Percentiles rank a stretch among this genome's conserved stretches.
Evolutionary conservation across 306 rosid species (phyloP).

Genomic region (Gastrolobium villosum): DNA sequence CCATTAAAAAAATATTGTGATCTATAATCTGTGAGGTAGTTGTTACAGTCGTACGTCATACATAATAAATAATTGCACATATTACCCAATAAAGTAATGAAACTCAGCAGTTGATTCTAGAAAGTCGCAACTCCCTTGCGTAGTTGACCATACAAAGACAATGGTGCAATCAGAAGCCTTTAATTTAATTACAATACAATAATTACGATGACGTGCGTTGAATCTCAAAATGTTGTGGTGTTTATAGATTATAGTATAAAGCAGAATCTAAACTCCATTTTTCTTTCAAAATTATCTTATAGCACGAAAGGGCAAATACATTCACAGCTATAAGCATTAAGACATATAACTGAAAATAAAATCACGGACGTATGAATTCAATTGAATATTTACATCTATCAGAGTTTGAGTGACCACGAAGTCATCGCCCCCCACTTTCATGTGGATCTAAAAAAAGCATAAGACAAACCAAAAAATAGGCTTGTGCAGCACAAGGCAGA

Average conservation of each 20-base stretch:
- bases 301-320: conserved; percentile 11
- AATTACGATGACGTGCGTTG: not conserved
- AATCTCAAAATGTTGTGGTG: conserved; percentile 7
- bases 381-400: too few relatives aligned
- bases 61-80: conserved; percentile 27
- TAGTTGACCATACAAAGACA: conserved; percentile 54
- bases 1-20: conserved; percentile 14
- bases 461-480: too few relatives aligned
- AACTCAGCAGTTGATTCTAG: conserved; percentile 55
- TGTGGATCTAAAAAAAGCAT: too few relatives aligned
- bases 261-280: conserved; percentile 13
- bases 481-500: too few relatives aligned
- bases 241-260: not conserved
- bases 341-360: too few relatives aligned
- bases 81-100: conserved; percentile 44
- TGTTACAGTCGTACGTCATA: not conserved
- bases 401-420: too few relatives aligned
- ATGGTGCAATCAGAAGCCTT: conserved; percentile 35
- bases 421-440: too few relatives aligned
- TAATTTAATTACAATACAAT: conserved; percentile 34
- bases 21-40: not conserved
- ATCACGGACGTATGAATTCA: too few relatives aligned
- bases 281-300: conserved; percentile 15
- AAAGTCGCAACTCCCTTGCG: conserved; percentile 41
- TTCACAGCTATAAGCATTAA: not conserved